Evolutionary conservation across 192 early-diverging fungal species (phyloP).

Genomic region (Paraglomus occultum): DNA sequence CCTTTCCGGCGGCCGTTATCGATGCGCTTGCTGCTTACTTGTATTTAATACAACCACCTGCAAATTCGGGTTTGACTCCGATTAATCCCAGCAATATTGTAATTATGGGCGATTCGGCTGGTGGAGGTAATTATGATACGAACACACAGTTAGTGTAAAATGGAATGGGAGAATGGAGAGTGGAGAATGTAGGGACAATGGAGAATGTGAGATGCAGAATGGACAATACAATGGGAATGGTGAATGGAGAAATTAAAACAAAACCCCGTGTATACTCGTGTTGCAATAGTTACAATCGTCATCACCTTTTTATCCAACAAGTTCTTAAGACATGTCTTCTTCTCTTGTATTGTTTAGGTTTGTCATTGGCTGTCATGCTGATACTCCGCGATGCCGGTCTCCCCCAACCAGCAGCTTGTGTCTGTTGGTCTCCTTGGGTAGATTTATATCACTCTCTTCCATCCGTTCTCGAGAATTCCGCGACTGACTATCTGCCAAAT

Average conservation of each 20-base stretch:
- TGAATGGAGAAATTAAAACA: no score
- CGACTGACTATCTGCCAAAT: constrained; percentile 48
- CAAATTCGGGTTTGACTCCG: constrained; percentile 46
- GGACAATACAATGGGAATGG: no score
- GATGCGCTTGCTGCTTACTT: constrained; percentile 79
- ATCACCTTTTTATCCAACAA: not conserved
- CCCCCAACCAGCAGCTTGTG: constrained; percentile 55
- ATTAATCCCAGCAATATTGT: constrained; percentile 57
- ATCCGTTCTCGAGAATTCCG: constrained; percentile 36
- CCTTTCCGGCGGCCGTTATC: constrained; percentile 80
- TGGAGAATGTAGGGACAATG: no score
- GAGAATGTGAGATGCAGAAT: no score
- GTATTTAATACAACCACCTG: constrained; percentile 57
- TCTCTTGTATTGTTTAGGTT: constrained; percentile 15
- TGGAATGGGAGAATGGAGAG: no score
- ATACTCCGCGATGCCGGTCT: constrained; percentile 58
- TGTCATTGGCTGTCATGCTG: constrained; percentile 54
- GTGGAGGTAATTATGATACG: constrained; percentile 45
- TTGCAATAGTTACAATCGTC: not conserved
- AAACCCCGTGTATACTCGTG: not conserved
- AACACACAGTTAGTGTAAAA: no score
- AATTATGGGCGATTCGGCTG: constrained; percentile 70
- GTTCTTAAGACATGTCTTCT: not conserved
- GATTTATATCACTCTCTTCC: constrained; percentile 53
- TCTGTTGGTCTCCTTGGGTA: constrained; percentile 67